Evolutionary conservation across 1,284 basidiomycete genomes (phyloP), one percentile per base, ranked within the genome.

Genomic region (Fomitopsis betulina): DNA sequence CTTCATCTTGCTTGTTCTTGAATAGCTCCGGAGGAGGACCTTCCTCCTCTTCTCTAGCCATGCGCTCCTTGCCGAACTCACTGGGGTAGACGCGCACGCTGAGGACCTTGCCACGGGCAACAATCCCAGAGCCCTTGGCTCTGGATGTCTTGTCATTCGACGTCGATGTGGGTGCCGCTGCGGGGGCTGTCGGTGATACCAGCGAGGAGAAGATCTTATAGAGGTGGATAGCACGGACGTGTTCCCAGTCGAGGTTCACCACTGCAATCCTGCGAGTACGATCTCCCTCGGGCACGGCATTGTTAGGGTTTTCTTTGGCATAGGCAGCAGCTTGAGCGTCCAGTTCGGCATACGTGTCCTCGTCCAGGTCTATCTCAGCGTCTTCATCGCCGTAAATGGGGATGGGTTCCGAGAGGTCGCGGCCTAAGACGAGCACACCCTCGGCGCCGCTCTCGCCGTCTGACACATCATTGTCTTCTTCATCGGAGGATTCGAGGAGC

Each of bases 191-290:
- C 58, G 83, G 76, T 4, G 88, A 87, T 19, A 98, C 81, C 55
- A 96, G 83, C 4, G 95, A 98, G 37, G 93, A 87, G 73, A 94
- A 95, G 43, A 99, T 92, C 73, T 93, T 94, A 83, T 86, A 98
- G 25, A 99, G 77, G 72, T 99, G 96, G 37, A 79, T 79, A 1
- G 96, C 94, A 53, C 91, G 89, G 57, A 99, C 85, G 74, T 98
- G 86, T 73, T 99, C 97, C 97, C 97, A 99, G 75, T 99, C 97
- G 60, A 99, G 83, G 71, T 99, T 98, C 65, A 99, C 96, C 30
- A 91, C 85, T 0, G 96, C 97, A 6, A 98, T 75, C 13, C 96
- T 83, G 50, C 78, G 81, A 1, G 93, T 93, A n/a, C 79, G 78
- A n/a, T 76, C 71, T 2, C 63, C 70, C 27, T 74, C 74, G n/a